Evolutionary conservation across 75 land plant genomes (phyloP).

Genomic region (Cupressus sempervirens): DNA sequence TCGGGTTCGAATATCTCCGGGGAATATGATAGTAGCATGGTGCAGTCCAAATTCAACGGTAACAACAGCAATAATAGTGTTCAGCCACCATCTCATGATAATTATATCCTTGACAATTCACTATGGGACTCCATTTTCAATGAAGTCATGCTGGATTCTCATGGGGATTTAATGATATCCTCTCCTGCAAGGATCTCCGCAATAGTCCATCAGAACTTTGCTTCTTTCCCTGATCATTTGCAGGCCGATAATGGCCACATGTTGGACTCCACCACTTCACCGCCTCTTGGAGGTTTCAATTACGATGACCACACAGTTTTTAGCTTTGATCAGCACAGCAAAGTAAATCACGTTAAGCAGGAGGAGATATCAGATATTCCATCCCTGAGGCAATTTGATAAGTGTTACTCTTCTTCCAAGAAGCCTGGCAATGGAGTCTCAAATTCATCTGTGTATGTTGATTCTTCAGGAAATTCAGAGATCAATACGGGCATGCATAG

Average conservation of each 20-base stretch:
- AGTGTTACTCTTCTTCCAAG: neutral
- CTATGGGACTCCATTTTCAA: slow-evolving; percentile 36
- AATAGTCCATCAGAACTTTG: neutral
- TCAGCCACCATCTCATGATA: slow-evolving; percentile 10
- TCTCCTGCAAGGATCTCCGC: slow-evolving; percentile 23
- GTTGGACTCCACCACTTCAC: slow-evolving; percentile 6
- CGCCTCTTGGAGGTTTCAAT: neutral
- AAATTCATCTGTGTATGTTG: neutral
- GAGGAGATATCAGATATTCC: neutral
- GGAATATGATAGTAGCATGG: slow-evolving; percentile 1
- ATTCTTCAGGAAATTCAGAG: neutral
- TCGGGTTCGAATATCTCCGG: slow-evolving; percentile 20
- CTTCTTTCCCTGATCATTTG: neutral
- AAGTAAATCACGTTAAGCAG: neutral
- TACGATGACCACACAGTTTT: neutral
- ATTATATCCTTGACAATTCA: slow-evolving; percentile 32
- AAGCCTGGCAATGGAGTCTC: neutral
- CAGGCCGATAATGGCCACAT: neutral
- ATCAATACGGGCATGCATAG: slow-evolving; percentile 10
- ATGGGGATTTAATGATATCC: slow-evolving; percentile 33
- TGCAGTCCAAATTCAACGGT: neutral
- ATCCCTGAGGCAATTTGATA: neutral
- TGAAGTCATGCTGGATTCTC: slow-evolving; percentile 24
- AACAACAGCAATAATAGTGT: neutral
- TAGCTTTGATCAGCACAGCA: neutral